phyloP scores from a whole-genome alignment of 345 rosid genomes.

The Schrenkiella parvula region DNA sequence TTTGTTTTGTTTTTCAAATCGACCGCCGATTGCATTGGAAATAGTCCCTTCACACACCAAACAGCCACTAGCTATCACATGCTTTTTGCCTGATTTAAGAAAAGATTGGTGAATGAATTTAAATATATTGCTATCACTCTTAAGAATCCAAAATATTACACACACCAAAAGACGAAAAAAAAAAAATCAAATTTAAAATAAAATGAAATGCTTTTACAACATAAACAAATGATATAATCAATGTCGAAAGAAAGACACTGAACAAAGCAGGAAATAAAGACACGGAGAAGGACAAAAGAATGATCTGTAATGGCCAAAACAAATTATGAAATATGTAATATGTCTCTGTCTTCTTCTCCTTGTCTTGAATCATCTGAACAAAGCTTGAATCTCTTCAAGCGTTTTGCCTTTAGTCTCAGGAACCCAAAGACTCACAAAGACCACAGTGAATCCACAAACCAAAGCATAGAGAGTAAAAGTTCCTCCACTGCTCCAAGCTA shows the following conservation, averaged over 20 bases:
- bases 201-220: constrained; percentile 23
- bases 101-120: background rate
- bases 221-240: constrained; percentile 11
- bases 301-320: constrained; percentile 11
- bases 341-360: background rate
- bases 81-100: background rate
- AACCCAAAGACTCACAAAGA: constrained; percentile 60
- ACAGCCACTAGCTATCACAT: constrained; percentile 13
- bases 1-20: background rate
- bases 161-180: background rate
- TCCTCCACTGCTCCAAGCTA: constrained; percentile 82
- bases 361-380: constrained; percentile 66
- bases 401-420: constrained; percentile 94
- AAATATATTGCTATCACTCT: background rate
- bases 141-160: constrained; percentile 1
- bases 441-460: constrained; percentile 59
- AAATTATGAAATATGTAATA: background rate
- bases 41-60: constrained; percentile 4
- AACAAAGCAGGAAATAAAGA: constrained; percentile 12
- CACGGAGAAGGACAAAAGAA: constrained; percentile 19
- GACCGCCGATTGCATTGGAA: constrained; percentile 19
- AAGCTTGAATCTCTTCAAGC: constrained; percentile 85
- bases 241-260: constrained; percentile 3
- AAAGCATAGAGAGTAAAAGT: constrained; percentile 73
- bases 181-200: background rate